Percentiles rank a stretch among this genome's conserved stretches.
Evolutionary conservation across 805 yeast genomes (phyloP).

Genomic region (Yarrowia alimentaria): DNA sequence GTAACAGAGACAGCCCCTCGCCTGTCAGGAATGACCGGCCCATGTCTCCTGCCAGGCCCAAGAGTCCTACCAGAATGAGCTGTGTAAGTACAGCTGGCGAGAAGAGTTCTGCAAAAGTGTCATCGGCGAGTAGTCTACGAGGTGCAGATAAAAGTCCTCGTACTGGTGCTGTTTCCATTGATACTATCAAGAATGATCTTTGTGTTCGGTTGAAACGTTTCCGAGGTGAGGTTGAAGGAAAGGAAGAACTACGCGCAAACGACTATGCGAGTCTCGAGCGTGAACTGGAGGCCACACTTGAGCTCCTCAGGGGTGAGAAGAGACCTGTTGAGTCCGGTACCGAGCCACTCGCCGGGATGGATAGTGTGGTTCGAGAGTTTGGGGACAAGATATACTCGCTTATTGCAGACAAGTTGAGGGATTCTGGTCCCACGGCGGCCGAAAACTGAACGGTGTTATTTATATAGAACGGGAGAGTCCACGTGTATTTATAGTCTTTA

Average conservation of each 20-base stretch:
- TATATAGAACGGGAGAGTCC: too few species aligned
- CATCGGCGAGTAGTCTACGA: not conserved
- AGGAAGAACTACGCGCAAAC: not conserved
- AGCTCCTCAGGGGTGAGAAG: not conserved
- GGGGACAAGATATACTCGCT: conserved; percentile 24
- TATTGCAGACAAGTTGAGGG: conserved; percentile 5
- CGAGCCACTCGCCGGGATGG: not conserved
- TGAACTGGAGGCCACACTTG: not conserved
- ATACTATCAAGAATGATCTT: conserved; percentile 9
- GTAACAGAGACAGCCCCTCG: conserved; percentile 5
- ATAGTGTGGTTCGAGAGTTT: conserved; percentile 14
- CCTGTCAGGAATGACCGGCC: conserved; percentile 6
- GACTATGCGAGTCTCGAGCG: not conserved
- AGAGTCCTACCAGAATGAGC: conserved; percentile 12
- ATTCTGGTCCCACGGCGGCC: too few species aligned
- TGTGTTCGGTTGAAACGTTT: conserved; percentile 9
- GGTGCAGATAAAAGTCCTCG: conserved; percentile 8
- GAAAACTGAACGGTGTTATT: too few species aligned
- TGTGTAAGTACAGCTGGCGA: not conserved
- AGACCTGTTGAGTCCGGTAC: not conserved
- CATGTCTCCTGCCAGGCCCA: conserved; percentile 18
- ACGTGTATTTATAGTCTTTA: too few species aligned
- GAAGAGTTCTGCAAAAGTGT: not conserved
- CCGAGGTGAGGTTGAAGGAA: not conserved
- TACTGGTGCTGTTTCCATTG: conserved; percentile 1